A percentile compares a stretch with the other conserved stretches of the same genome.
These are phyloP conservation scores for Blastocystis sp. DNA, from an alignment of 352 stramenopile genomes.

Conservation along the genomic window DNA sequence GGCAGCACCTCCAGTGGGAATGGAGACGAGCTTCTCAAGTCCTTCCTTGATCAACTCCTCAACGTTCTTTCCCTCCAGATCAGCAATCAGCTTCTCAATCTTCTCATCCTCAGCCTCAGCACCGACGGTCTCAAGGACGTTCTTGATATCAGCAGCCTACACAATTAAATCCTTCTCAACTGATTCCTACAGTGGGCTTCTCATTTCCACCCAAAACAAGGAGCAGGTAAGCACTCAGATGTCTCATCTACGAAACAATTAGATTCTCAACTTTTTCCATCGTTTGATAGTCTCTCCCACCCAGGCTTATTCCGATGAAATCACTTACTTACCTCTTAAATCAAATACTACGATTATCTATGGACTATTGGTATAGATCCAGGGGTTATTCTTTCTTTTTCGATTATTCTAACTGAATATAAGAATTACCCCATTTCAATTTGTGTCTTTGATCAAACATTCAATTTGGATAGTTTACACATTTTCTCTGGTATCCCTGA, in stretches of 20 bases:
- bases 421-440: background rate
- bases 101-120: constrained; percentile 76
- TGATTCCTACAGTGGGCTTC: constrained; percentile 15
- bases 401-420: background rate
- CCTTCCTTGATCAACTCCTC: constrained; percentile 68
- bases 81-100: constrained; percentile 68
- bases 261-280: background rate
- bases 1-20: constrained; percentile 39
- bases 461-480: background rate
- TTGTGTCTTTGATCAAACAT: background rate
- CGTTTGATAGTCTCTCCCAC: background rate
- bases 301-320: background rate
- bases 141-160: constrained; percentile 76
- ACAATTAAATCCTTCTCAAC: background rate
- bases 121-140: constrained; percentile 80
- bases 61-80: constrained; percentile 73
- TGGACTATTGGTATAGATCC: background rate
- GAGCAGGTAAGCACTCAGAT: constrained; percentile 53
- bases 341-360: constrained; percentile 25
- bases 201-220: constrained; percentile 59
- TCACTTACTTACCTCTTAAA: constrained; percentile 21
- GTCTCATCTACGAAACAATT: constrained; percentile 41
- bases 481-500: background rate
- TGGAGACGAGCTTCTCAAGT: constrained; percentile 65
- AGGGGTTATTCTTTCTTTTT: background rate